Percentiles rank a stretch among this genome's conserved stretches.
Evolutionary conservation across 2,329 filamentous ascomycete species (phyloP).

Genomic region (Penicillium freii): DNA sequence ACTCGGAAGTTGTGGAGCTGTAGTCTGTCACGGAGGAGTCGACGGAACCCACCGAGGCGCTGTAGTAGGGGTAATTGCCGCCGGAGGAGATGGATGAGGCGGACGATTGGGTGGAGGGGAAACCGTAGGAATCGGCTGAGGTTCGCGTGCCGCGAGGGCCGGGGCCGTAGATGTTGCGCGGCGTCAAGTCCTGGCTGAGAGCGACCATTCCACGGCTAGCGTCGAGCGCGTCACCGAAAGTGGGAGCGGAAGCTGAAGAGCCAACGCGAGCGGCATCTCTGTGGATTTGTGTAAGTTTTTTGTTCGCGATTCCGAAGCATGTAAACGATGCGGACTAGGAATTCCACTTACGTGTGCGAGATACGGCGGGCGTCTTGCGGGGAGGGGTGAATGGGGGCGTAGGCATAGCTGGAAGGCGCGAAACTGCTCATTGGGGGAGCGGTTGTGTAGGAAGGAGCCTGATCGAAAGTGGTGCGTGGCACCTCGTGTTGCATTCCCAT

Average conservation of each 20-base stretch:
- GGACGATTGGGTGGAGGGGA: constrained; percentile 83
- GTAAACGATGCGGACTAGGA: background rate
- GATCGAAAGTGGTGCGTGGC: constrained; percentile 70
- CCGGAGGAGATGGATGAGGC: constrained; percentile 88
- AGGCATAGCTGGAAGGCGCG: constrained; percentile 73
- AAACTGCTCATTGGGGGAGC: constrained; percentile 68
- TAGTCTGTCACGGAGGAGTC: constrained; percentile 88
- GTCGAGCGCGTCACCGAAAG: constrained; percentile 85
- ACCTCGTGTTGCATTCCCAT: constrained; percentile 74
- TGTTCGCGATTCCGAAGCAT: background rate
- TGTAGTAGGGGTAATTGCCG: constrained; percentile 82
- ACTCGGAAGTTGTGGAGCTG: constrained; percentile 81
- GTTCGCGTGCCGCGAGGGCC: constrained; percentile 65
- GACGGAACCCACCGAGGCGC: constrained; percentile 66
- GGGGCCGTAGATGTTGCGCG: constrained; percentile 81
- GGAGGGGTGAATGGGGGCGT: constrained; percentile 60
- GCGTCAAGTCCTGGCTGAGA: constrained; percentile 88
- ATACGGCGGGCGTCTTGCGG: constrained; percentile 64
- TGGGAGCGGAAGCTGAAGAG: constrained; percentile 51
- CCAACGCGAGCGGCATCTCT: constrained; percentile 37
- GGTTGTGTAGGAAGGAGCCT: constrained; percentile 65
- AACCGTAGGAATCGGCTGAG: constrained; percentile 85
- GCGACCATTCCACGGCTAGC: constrained; percentile 92
- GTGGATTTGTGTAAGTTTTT: constrained; percentile 17
- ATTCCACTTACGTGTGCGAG: constrained; percentile 75